These are phyloP conservation scores for Cucumis hystrix DNA, from an alignment of 306 rosid genomes.

Conservation along the genomic window DNA sequence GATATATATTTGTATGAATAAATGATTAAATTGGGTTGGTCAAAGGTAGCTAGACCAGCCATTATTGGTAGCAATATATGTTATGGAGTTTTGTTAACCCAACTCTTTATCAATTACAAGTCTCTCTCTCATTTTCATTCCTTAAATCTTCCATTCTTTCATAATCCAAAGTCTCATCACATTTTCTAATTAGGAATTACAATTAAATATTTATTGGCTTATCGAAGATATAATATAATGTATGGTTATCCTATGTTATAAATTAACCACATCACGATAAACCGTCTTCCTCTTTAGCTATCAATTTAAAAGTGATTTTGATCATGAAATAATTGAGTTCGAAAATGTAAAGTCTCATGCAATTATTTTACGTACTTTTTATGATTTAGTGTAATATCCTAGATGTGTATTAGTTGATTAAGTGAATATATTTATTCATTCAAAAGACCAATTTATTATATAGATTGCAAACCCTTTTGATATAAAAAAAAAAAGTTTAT, in stretches of 20 bases:
- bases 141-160: not conserved
- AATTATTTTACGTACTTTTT: too few species aligned
- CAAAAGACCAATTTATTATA: not conserved
- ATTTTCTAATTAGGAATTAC: not conserved
- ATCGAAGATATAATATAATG: not conserved
- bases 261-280: too few species aligned
- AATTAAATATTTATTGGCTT: too few species aligned
- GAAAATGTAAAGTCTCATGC: too few species aligned
- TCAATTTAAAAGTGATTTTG: too few species aligned
- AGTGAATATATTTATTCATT: not conserved
- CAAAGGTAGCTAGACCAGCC: not conserved
- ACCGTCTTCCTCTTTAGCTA: too few species aligned
- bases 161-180: not conserved
- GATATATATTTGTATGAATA: not conserved
- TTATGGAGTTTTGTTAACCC: not conserved
- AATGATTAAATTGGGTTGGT: not conserved
- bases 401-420: not conserved
- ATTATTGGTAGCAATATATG: not conserved
- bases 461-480: not conserved
- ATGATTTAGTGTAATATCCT: not conserved
- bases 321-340: too few species aligned
- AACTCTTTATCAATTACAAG: not conserved
- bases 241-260: too few species aligned
- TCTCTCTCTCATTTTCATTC: not conserved
- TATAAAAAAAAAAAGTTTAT: too few species aligned